Conservation (phyloP, 768 basidiomycete species). For the Lentinula sp. region DNA sequence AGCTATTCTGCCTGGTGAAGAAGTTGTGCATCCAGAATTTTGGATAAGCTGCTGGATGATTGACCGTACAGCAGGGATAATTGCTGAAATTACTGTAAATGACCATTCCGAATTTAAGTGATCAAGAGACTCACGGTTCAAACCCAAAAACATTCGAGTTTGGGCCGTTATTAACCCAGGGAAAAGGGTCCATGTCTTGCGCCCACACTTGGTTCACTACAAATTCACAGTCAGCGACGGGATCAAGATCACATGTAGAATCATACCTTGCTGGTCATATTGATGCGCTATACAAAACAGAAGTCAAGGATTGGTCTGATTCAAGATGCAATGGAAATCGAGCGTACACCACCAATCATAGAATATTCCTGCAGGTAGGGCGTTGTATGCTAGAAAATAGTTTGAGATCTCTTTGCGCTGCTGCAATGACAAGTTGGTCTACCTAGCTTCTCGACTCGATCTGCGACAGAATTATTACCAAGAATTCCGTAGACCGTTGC, state of each 20-base stretch:
- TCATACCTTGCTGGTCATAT: conserved; percentile 34
- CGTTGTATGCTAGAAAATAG: conserved; percentile 28
- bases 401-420: background rate
- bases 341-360: conserved; percentile 31
- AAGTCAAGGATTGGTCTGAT: background rate
- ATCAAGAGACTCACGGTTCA: conserved; percentile 25
- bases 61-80: conserved; percentile 38
- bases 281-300: conserved; percentile 25
- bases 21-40: conserved; percentile 39
- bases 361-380: conserved; percentile 32
- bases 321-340: background rate
- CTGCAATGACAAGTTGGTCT: background rate
- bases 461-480: conserved; percentile 35
- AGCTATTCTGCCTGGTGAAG: conserved; percentile 21
- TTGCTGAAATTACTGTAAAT: conserved; percentile 18
- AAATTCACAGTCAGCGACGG: background rate
- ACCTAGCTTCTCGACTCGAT: conserved; percentile 33
- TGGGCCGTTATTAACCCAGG: conserved; percentile 31
- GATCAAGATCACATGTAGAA: background rate
- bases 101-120: background rate
- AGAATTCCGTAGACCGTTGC: conserved; percentile 34
- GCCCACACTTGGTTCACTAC: conserved; percentile 38
- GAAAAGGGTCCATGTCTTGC: conserved; percentile 28
- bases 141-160: conserved; percentile 37
- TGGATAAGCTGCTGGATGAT: conserved; percentile 33